These are phyloP conservation scores for Neofusicoccum laricinum DNA, from an alignment of 2,329 filamentous ascomycete species.

Conservation along the genomic window DNA sequence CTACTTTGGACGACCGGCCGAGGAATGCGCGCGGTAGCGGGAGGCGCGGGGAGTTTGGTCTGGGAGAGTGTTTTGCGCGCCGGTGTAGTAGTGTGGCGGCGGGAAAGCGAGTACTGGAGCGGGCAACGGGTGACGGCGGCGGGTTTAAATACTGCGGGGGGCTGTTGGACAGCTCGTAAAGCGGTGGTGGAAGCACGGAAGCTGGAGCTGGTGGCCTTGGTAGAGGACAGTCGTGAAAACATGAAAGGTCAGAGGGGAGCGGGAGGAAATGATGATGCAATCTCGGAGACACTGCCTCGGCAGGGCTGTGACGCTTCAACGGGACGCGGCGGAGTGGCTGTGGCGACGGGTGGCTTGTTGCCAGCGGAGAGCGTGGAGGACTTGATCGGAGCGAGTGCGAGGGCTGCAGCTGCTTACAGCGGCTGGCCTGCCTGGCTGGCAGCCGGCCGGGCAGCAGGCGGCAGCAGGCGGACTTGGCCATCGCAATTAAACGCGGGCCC, in stretches of 20 bases:
- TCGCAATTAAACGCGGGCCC: slow-evolving; percentile 11
- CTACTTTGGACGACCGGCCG: slow-evolving; percentile 20
- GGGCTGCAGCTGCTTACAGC: not conserved
- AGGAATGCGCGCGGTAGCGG: not conserved
- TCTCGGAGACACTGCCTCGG: not conserved
- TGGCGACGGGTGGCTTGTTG: slow-evolving; percentile 1
- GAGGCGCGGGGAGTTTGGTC: not conserved
- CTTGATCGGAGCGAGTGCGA: not conserved
- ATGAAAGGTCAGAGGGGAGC: slow-evolving; percentile 1
- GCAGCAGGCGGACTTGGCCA: not conserved
- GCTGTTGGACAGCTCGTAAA: not conserved
- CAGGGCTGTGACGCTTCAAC: not conserved
- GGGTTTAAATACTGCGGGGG: not conserved
- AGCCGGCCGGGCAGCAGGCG: not conserved
- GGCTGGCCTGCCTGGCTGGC: too few relatives aligned
- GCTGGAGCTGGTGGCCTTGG: not conserved
- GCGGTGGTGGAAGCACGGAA: not conserved
- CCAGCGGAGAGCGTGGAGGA: not conserved
- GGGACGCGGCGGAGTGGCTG: slow-evolving; percentile 6
- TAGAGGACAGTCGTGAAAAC: not conserved
- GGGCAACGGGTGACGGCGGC: not conserved
- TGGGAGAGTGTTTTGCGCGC: not conserved
- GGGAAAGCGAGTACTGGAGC: not conserved
- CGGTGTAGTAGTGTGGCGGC: not conserved
- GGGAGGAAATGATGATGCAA: not conserved